These are phyloP conservation scores for Erigeron philadelphicus DNA, from an alignment of 140 eudicot genomes.

Conservation along the genomic window DNA sequence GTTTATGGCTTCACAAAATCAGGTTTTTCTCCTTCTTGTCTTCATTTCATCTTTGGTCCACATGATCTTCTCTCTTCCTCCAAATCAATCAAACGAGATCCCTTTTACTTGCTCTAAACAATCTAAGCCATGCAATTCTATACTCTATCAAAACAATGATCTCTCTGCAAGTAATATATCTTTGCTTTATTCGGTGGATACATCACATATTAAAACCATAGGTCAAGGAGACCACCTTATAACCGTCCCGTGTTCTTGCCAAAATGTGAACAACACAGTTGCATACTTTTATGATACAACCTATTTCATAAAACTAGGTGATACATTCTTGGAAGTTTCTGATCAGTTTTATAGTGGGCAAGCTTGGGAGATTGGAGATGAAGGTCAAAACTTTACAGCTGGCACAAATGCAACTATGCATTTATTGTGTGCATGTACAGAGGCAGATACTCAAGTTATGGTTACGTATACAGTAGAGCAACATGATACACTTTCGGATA, in stretches of 20 bases:
- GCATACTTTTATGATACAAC: conserved; percentile 58
- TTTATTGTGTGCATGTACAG: conserved; percentile 66
- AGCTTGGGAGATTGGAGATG: conserved; percentile 50
- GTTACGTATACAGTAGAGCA: conserved; percentile 62
- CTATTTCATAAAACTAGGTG: conserved; percentile 33
- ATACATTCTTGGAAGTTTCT: conserved; percentile 48
- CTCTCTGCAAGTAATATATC: conserved; percentile 38
- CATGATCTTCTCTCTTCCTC: conserved; percentile 19
- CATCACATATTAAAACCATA: conserved; percentile 40
- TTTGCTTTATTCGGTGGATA: conserved; percentile 38
- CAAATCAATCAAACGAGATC: conserved; percentile 10
- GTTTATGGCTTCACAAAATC: conserved; percentile 49
- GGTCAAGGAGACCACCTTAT: conserved; percentile 40
- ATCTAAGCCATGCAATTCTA: conserved; percentile 40
- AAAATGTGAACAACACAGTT: conserved; percentile 39
- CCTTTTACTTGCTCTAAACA: conserved; percentile 40
- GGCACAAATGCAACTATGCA: conserved; percentile 31
- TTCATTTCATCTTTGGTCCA: conserved; percentile 22
- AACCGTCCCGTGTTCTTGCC: conserved; percentile 63
- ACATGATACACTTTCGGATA: conserved; percentile 48
- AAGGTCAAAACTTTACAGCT: conserved; percentile 14
- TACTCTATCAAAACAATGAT: conserved; percentile 59
- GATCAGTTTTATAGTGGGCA: conserved; percentile 47
- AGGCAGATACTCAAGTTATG: conserved; percentile 44
- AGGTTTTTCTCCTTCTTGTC: conserved; percentile 29